These are phyloP conservation scores for Yamadazyma aaseri DNA, from an alignment of 1,139 yeast species.

Conservation along the genomic window DNA sequence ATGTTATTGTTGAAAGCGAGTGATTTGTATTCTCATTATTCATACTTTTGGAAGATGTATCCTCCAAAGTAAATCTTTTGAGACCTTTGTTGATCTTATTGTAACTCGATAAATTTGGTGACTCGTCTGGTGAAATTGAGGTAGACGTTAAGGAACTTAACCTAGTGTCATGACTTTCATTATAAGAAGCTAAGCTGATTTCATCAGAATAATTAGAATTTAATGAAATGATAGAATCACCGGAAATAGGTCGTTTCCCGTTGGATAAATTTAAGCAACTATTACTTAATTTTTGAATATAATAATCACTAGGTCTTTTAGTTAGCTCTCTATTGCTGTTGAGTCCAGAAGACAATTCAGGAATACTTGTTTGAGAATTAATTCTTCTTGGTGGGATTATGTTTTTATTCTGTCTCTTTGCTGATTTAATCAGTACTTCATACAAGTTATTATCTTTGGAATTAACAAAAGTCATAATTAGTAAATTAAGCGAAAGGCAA, in stretches of 20 bases:
- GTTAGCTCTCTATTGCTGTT: slow-evolving; percentile 12
- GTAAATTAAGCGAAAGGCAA: slow-evolving; percentile 1
- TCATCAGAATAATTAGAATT: slow-evolving; percentile 39
- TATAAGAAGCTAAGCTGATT: slow-evolving; percentile 34
- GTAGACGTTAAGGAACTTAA: slow-evolving; percentile 38
- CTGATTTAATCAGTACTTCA: slow-evolving; percentile 25
- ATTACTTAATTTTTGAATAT: slow-evolving; percentile 29
- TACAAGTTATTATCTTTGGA: slow-evolving; percentile 25
- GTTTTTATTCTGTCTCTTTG: slow-evolving; percentile 11
- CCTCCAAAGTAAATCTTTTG: slow-evolving; percentile 3
- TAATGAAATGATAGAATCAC: slow-evolving; percentile 37
- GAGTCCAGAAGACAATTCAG: slow-evolving; percentile 8
- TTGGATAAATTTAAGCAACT: slow-evolving; percentile 13
- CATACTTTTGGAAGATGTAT: slow-evolving; percentile 1
- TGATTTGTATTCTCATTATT: slow-evolving; percentile 6
- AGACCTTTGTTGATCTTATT: slow-evolving; percentile 11
- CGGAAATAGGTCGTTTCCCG: slow-evolving; percentile 28
- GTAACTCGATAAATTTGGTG: slow-evolving; percentile 16
- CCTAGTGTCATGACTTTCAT: slow-evolving; percentile 36
- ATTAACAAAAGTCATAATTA: slow-evolving; percentile 1
- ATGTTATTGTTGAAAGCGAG: slow-evolving; percentile 15
- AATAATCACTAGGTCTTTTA: slow-evolving; percentile 47
- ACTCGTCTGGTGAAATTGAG: slow-evolving; percentile 27
- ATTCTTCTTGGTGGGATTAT: slow-evolving; percentile 14
- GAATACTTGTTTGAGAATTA: slow-evolving; percentile 14